Percentiles rank a stretch among this genome's conserved stretches.
Evolutionary conservation across 768 basidiomycete species (phyloP).

Genomic region (Thelephora aurantiotincta): DNA sequence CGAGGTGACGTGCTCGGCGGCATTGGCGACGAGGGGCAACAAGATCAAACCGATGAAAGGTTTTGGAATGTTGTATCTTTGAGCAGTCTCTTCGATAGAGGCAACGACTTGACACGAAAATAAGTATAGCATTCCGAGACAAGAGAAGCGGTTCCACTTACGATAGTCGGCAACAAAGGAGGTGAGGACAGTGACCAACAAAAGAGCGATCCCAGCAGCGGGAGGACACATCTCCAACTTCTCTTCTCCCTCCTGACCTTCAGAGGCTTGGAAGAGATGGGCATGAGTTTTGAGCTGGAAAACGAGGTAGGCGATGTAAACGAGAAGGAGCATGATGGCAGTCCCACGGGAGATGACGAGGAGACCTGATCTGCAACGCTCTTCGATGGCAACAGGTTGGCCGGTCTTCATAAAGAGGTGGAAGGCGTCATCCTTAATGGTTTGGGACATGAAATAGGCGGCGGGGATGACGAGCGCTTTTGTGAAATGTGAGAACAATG

Average conservation of each 20-base stretch:
- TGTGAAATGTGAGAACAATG: neutral
- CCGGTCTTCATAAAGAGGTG: neutral
- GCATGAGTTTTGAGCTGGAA: constrained; percentile 77
- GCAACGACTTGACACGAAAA: constrained; percentile 47
- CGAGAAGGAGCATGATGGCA: constrained; percentile 53
- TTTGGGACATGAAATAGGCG: constrained; percentile 50
- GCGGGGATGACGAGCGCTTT: constrained; percentile 80
- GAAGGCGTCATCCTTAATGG: constrained; percentile 5
- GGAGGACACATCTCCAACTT: constrained; percentile 52
- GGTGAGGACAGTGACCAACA: constrained; percentile 66
- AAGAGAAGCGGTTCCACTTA: constrained; percentile 22
- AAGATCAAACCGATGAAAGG: constrained; percentile 79
- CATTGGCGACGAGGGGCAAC: constrained; percentile 76
- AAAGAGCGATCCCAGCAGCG: constrained; percentile 48
- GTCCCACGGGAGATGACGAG: constrained; percentile 72
- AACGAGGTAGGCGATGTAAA: constrained; percentile 62
- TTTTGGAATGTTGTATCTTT: constrained; percentile 69
- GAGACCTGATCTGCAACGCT: constrained; percentile 27
- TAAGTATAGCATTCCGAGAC: neutral
- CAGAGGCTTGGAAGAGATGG: constrained; percentile 40
- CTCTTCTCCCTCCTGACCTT: constrained; percentile 23
- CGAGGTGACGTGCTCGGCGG: constrained; percentile 75
- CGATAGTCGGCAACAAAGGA: constrained; percentile 83
- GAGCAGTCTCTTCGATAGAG: constrained; percentile 84
- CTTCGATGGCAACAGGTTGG: neutral